These are phyloP conservation scores for Endoconidiophora polonica DNA, from an alignment of 2,329 filamentous ascomycete genomes.

Conservation along the genomic window DNA sequence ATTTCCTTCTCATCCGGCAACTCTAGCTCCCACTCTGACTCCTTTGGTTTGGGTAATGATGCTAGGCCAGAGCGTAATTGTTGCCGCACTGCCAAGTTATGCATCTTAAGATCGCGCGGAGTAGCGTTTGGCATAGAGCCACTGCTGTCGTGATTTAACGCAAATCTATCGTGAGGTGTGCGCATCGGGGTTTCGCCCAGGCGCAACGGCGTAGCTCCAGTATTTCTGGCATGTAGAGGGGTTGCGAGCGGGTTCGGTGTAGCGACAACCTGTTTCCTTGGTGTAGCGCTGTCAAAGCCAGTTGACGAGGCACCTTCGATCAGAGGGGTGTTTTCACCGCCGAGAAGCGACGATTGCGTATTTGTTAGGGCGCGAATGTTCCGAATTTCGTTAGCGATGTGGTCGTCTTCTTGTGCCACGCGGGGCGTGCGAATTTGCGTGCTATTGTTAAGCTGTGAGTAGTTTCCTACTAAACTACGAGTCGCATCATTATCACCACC, in stretches of 20 bases:
- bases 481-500: conserved; percentile 74
- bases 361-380: conserved; percentile 87
- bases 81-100: conserved; percentile 50
- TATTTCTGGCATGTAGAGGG: conserved; percentile 42
- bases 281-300: conserved; percentile 72
- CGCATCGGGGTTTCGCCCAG: conserved; percentile 70
- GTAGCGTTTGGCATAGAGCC: conserved; percentile 53
- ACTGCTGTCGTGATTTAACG: conserved; percentile 52
- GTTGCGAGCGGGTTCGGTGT: conserved; percentile 95
- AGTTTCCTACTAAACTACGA: conserved; percentile 72
- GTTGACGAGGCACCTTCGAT: conserved; percentile 69
- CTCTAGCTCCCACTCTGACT: conserved; percentile 87
- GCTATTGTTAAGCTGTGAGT: conserved; percentile 60
- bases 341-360: conserved; percentile 82
- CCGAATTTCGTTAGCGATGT: conserved; percentile 88
- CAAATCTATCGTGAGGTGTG: conserved; percentile 76
- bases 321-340: conserved; percentile 83
- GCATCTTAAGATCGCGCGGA: conserved; percentile 56
- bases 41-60: conserved; percentile 78
- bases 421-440: conserved; percentile 85
- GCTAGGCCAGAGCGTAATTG: conserved; percentile 59
- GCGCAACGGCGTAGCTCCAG: conserved; percentile 48
- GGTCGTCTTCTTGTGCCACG: conserved; percentile 82
- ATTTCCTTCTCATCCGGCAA: conserved; percentile 60
- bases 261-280: conserved; percentile 63